phyloP scores from a whole-genome alignment of 768 basidiomycete genomes.

The Panaeolus cyanescens region DNA sequence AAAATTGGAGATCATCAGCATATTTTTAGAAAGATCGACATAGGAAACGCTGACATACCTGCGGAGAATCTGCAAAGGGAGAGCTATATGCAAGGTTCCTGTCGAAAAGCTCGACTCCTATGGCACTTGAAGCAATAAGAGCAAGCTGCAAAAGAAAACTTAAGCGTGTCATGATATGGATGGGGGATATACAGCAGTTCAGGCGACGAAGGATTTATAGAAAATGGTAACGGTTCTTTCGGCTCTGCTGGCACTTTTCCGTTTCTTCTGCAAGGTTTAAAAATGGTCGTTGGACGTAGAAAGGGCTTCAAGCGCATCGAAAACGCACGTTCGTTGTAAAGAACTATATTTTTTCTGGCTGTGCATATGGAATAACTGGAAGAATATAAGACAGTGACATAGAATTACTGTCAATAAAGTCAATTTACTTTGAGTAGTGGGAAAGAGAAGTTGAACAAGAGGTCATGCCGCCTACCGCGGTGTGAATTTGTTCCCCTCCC shows the following conservation, averaged over 20 bases:
- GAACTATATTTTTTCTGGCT: background rate
- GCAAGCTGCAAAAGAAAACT: background rate
- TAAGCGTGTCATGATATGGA: background rate
- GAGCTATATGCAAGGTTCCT: constrained; percentile 44
- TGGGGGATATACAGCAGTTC: background rate
- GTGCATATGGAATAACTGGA: background rate
- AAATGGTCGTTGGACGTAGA: background rate
- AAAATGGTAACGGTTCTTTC: background rate
- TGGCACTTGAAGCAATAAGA: background rate
- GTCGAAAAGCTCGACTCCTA: constrained; percentile 24
- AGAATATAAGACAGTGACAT: background rate
- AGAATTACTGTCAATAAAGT: background rate
- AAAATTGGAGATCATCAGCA: background rate
- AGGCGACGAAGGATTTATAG: background rate
- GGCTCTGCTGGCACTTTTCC: background rate
- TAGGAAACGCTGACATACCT: constrained; percentile 20
- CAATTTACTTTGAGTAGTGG: background rate
- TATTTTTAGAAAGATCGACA: background rate
- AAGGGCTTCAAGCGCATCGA: background rate
- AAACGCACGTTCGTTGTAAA: background rate
- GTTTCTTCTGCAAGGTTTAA: background rate
- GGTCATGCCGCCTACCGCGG: background rate
- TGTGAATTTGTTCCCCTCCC: constrained; percentile 25
- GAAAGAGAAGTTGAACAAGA: background rate
- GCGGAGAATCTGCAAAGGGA: constrained; percentile 35